Percentiles rank a stretch among this genome's conserved stretches.
These are phyloP conservation scores for Cercospora sojina DNA, from an alignment of 2,329 filamentous ascomycete genomes.

Conservation along the genomic window DNA sequence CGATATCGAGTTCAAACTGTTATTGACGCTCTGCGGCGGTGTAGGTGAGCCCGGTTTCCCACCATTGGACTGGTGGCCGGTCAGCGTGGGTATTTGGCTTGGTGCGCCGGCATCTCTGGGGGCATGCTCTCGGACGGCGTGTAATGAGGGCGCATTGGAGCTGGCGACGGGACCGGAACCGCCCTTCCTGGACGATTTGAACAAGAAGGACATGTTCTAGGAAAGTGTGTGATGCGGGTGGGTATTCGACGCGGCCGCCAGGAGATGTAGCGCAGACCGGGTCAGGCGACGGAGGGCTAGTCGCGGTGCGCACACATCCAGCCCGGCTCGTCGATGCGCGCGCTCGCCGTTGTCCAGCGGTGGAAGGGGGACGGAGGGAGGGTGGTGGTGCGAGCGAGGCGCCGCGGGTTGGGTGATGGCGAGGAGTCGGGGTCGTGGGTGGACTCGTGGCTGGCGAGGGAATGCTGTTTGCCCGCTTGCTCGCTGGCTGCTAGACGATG, in stretches of 20 bases:
- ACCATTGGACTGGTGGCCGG: constrained; percentile 41
- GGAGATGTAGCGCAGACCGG: constrained; percentile 10
- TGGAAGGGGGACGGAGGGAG: neutral
- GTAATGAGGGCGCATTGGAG: constrained; percentile 40
- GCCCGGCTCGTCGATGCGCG: neutral
- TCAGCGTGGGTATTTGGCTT: constrained; percentile 46
- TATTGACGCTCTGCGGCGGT: constrained; percentile 68
- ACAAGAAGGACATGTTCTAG: constrained; percentile 51
- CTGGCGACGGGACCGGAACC: constrained; percentile 23
- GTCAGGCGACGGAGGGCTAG: constrained; percentile 11
- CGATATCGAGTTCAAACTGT: constrained; percentile 37
- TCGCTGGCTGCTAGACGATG: neutral
- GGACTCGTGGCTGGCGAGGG: constrained; percentile 6
- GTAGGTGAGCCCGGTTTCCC: constrained; percentile 47
- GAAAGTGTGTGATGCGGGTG: neutral
- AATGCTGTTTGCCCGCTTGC: constrained; percentile 1
- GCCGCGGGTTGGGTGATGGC: constrained; percentile 2
- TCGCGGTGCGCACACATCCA: constrained; percentile 13
- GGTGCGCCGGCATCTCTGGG: constrained; percentile 50
- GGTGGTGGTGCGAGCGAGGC: neutral
- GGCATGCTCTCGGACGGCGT: constrained; percentile 57
- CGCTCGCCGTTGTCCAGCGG: neutral
- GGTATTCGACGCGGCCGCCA: constrained; percentile 9
- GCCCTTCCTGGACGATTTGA: constrained; percentile 48
- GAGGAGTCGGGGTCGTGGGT: constrained; percentile 6